phyloP scores from a whole-genome alignment of 2,329 filamentous ascomycete species.

The Xylaria sp. region DNA sequence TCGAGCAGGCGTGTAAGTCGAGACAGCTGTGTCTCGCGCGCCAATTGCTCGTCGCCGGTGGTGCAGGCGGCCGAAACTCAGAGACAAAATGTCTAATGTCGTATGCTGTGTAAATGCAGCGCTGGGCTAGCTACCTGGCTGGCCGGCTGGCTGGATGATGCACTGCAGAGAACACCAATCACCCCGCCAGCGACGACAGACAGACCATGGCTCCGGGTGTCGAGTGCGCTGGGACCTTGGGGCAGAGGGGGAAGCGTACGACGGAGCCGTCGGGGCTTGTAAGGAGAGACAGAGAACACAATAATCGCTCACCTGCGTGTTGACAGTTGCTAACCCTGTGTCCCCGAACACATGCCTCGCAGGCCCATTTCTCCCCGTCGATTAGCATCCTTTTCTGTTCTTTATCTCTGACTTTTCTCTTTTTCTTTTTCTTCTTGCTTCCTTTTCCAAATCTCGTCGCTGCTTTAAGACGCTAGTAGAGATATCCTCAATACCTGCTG shows the following conservation, averaged over 20 bases:
- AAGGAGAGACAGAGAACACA: slow-evolving; percentile 34
- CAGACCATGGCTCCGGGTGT: slow-evolving; percentile 6
- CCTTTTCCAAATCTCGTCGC: slow-evolving; percentile 6
- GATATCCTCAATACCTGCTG: slow-evolving; percentile 12
- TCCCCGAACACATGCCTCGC: slow-evolving; percentile 96
- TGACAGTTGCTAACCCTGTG: slow-evolving; percentile 99
- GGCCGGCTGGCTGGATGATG: slow-evolving; percentile 9
- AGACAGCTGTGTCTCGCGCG: slow-evolving; percentile 21
- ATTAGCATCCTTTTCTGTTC: slow-evolving; percentile 72
- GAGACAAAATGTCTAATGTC: not conserved
- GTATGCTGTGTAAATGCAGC: slow-evolving; percentile 15
- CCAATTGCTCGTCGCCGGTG: slow-evolving; percentile 14
- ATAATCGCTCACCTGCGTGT: slow-evolving; percentile 79
- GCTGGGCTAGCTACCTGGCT: slow-evolving; percentile 12
- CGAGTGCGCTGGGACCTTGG: slow-evolving; percentile 21
- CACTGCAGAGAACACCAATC: slow-evolving; percentile 12
- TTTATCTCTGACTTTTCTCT: not conserved
- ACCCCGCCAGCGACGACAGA: not conserved
- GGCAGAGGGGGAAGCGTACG: slow-evolving; percentile 19
- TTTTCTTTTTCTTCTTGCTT: not conserved
- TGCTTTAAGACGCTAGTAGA: slow-evolving; percentile 7
- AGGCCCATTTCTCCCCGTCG: slow-evolving; percentile 97
- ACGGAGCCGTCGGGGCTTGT: slow-evolving; percentile 25
- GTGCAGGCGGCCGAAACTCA: not conserved
- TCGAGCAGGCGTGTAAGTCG: slow-evolving; percentile 16